These are phyloP conservation scores for Cercospora zeina DNA, from an alignment of 2,329 filamentous ascomycete genomes.

Conservation along the genomic window DNA sequence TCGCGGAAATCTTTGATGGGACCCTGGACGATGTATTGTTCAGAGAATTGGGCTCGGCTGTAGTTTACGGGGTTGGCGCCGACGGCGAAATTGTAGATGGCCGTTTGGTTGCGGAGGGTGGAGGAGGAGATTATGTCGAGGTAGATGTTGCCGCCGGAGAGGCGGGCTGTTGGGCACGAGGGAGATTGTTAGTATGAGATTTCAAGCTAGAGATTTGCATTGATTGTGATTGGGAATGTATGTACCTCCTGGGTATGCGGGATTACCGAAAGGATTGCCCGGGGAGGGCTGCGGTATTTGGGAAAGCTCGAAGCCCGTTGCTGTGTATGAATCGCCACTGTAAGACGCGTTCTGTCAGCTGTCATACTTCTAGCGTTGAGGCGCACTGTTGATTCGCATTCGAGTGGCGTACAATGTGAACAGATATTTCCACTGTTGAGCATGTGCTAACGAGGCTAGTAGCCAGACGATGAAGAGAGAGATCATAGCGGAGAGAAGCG, in stretches of 20 bases:
- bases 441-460: background rate
- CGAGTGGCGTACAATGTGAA: background rate
- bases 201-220: too few relatives aligned
- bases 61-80: conserved; percentile 17
- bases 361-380: background rate
- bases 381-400: background rate
- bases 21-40: background rate
- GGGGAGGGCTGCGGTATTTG: background rate
- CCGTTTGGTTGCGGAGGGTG: background rate
- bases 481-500: background rate
- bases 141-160: conserved; percentile 17
- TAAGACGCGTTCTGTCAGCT: background rate
- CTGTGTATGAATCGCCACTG: conserved; percentile 8
- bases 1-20: conserved; percentile 17
- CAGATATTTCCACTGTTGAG: background rate
- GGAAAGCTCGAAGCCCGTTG: background rate
- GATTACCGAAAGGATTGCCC: conserved; percentile 15
- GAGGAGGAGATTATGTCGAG: conserved; percentile 11
- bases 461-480: background rate
- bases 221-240: background rate
- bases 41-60: conserved; percentile 3
- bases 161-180: background rate
- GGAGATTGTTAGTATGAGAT: background rate
- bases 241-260: conserved; percentile 14
- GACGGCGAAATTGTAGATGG: conserved; percentile 18